These are phyloP conservation scores for Thalassiosira ordinaria DNA, from an alignment of 352 stramenopile genomes.

Conservation along the genomic window DNA sequence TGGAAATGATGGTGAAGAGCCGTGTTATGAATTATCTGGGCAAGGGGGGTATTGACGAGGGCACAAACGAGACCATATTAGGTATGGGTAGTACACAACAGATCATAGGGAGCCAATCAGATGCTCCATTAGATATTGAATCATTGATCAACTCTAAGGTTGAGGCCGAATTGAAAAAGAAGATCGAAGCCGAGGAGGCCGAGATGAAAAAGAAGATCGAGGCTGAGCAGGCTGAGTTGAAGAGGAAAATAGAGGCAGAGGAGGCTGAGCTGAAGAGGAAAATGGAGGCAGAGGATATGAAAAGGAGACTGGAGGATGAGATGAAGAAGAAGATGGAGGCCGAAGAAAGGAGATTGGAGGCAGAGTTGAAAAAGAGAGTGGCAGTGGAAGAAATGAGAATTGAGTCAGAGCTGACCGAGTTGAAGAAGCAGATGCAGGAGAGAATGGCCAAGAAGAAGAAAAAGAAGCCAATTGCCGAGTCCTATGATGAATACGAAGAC, in stretches of 20 bases:
- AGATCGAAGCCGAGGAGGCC: not conserved
- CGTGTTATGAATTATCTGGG: conserved; percentile 40
- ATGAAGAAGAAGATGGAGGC: too few species aligned
- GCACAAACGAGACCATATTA: not conserved
- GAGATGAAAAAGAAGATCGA: conserved; percentile 14
- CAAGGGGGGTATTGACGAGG: too few species aligned
- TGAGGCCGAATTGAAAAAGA: conserved; percentile 17
- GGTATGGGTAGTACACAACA: too few species aligned
- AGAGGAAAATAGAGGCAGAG: not conserved
- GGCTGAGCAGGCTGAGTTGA: conserved; percentile 19
- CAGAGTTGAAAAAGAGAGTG: not conserved
- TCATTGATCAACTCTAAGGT: conserved; percentile 19
- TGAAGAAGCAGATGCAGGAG: too few species aligned
- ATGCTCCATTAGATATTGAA: too few species aligned
- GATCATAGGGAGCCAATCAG: too few species aligned
- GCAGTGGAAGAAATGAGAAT: not conserved
- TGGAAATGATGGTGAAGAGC: conserved; percentile 38
- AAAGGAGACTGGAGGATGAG: not conserved
- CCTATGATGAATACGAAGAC: too few species aligned
- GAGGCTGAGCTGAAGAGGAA: not conserved
- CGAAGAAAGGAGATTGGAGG: not conserved
- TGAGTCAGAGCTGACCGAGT: not conserved
- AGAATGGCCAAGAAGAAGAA: too few species aligned
- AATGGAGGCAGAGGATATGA: not conserved
- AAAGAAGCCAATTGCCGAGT: not conserved